Base-by-base conservation (phyloP, 2,329 filamentous ascomycete genomes). In the Calonectria honghensis region DNA sequence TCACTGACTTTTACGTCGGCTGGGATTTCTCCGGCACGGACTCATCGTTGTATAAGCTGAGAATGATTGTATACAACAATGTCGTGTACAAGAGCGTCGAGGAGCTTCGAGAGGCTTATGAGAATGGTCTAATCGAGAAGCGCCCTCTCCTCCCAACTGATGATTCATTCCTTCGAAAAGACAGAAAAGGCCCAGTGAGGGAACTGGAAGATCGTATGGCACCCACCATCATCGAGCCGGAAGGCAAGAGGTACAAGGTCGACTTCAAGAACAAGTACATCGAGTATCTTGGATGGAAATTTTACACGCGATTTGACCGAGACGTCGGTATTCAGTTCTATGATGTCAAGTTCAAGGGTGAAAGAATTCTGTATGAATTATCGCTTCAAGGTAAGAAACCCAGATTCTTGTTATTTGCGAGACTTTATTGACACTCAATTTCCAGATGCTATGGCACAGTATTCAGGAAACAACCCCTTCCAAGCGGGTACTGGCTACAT, bases 221-320 rank as follows among this genome's bases (percentile, higher is more conserved):
- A 6, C 76, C 76, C 0, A 70, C 75, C 7, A 39, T 76, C 18
- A 45, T 75, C 16, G 74, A 72, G 45, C 70, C 70, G 10, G 75
- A 76, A 32, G 76, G 76, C 31, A 78, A 78, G 75, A 61, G 76
- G 10, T 76, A 71, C 69, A 76, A 73, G 59, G 67, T 78, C 16
- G 76, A 78, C 52, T 75, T 59, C 29, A 54, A 75, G 31, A 78
- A 78, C 73, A 68, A 73, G 16, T 78, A 78, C 68, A 61, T 78
- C 9, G 76, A 78, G 48, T 78, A 78, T 52, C 65, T 78, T 13
- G 76, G 76, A 39, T 78, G 73, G 70, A 76, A 77, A 64, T 76
- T 76, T 45, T 78, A 77, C 67, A 74, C 72, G 4, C 50, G 72
- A 4, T 73, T 66, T 31, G 72, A 74, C 51, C 48, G 69, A 14